Evolutionary conservation across 1,284 basidiomycete genomes (phyloP).

Genomic region (Microstroma glucosiphilum): DNA sequence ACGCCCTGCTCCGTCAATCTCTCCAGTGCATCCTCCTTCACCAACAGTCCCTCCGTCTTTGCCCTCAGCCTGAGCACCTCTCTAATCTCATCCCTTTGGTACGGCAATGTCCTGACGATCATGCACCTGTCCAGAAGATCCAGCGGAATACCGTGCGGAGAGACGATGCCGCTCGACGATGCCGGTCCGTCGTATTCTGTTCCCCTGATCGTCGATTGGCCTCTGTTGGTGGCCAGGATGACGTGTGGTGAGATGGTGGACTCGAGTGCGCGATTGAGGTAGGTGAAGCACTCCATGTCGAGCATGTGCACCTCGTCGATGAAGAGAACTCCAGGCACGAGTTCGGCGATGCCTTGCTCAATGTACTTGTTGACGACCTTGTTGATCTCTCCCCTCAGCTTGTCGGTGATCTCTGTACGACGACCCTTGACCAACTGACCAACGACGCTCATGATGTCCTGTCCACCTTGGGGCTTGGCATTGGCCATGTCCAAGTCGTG

Average conservation of each 20-base stretch:
- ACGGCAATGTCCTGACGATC: constrained; percentile 87
- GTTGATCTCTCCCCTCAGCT: constrained; percentile 89
- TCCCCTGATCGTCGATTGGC: constrained; percentile 81
- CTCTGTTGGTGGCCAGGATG: constrained; percentile 91
- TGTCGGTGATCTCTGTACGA: constrained; percentile 93
- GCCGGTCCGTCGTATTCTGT: constrained; percentile 57
- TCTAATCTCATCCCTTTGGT: constrained; percentile 76
- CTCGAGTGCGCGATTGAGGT: constrained; percentile 90
- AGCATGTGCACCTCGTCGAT: constrained; percentile 99
- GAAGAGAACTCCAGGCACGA: constrained; percentile 94
- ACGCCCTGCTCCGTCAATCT: constrained; percentile 76
- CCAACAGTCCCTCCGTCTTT: constrained; percentile 74
- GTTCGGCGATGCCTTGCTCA: constrained; percentile 93
- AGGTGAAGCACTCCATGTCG: constrained; percentile 98
- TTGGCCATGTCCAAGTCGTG: constrained; percentile 96
- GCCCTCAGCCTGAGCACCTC: constrained; percentile 80
- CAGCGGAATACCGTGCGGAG: constrained; percentile 88
- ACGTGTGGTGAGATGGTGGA: constrained; percentile 95
- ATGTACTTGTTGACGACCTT: constrained; percentile 97
- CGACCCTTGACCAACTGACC: constrained; percentile 90
- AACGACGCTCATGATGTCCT: constrained; percentile 99
- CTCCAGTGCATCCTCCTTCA: constrained; percentile 72
- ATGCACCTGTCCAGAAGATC: constrained; percentile 93
- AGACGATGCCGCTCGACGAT: constrained; percentile 64
- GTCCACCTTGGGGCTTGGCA: constrained; percentile 83